A percentile compares a stretch with the other conserved stretches of the same genome.
phyloP scores from a whole-genome alignment of 495 filamentous ascomycete genomes.

The Aspergillus kassunensis region DNA sequence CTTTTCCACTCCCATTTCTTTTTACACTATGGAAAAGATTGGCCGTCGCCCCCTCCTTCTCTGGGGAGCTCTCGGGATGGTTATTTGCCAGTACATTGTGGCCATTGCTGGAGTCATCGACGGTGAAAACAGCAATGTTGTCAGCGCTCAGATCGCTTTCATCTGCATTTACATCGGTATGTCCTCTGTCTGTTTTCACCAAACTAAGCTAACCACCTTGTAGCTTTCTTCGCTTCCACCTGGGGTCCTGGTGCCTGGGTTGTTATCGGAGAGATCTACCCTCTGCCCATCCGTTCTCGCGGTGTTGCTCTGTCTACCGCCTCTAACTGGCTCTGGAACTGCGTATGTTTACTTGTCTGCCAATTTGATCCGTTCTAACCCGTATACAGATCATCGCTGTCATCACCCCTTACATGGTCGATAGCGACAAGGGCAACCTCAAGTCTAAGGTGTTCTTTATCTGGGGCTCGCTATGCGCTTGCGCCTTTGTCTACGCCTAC shows the following conservation, averaged over 20 bases:
- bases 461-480: constrained; percentile 68
- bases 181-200: not conserved
- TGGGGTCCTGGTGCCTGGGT: constrained; percentile 78
- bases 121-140: constrained; percentile 45
- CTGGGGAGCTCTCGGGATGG: constrained; percentile 74
- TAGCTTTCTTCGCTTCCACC: constrained; percentile 67
- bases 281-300: constrained; percentile 74
- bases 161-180: constrained; percentile 64
- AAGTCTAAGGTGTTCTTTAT: constrained; percentile 80
- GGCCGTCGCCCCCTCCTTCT: constrained; percentile 83
- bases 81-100: constrained; percentile 80
- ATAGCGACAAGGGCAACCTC: constrained; percentile 61
- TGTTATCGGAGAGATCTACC: constrained; percentile 84
- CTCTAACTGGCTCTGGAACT: constrained; percentile 88
- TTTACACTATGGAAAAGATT: constrained; percentile 75
- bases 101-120: constrained; percentile 68
- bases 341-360: constrained; percentile 24
- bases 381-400: constrained; percentile 52
- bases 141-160: constrained; percentile 69
- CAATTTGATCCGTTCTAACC: not conserved
- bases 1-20: constrained; percentile 72
- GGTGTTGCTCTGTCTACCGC: constrained; percentile 78
- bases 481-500: constrained; percentile 68
- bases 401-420: constrained; percentile 79
- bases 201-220: not conserved